Evolutionary conservation across 257 asterid genomes (phyloP), one percentile per base, ranked within the genome.

Genomic region (Salvia rosmarinus): DNA sequence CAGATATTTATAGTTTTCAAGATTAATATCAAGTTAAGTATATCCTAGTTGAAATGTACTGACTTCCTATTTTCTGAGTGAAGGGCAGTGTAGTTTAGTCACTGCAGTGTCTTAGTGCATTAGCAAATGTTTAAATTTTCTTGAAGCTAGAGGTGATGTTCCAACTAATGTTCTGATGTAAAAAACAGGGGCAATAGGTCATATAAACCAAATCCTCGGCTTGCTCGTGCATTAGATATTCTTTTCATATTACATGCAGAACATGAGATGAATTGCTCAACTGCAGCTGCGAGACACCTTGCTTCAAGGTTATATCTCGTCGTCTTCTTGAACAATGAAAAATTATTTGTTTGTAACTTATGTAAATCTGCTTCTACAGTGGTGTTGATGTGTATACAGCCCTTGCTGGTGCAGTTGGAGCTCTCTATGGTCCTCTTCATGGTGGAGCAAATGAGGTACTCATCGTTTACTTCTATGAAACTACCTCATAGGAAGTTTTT

Each of bases 361-460:
- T 4, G 50, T 30, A 21, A 75, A 44, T 72, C 21, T 70, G 54
- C 75, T 57, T 51, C 19, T 82, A 79, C 90, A 95, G 99, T 87
- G 98, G 99, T 59, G 99, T 95, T 81, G 98, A 95, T 77, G 99
- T 95, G 19, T 95, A 88, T 82, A 91, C 99, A 1, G 97, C 99
- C 79, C 91, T 95, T 70, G 85, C 99, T 75, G 99, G 99, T 68
- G 98, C 99, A n/a, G 99, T 95, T 75, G 99, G 99, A 70, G 99
- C 99, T 42, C 70, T 95, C 85, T 95, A 95, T 80, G 99, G 99
- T 67, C 98, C 99, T 49, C 98, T 95, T 76, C 99, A 95, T 78
- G 99, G 99, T 77, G 99, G 99, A 75, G 99, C 99, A 9, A 95
- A 91, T 73, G 99, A 95, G 97, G 99, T 95, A 86, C 13, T 19